phyloP scores from a whole-genome alignment of 2,329 filamentous ascomycete species.

The Trichoderma cornu-damae region DNA sequence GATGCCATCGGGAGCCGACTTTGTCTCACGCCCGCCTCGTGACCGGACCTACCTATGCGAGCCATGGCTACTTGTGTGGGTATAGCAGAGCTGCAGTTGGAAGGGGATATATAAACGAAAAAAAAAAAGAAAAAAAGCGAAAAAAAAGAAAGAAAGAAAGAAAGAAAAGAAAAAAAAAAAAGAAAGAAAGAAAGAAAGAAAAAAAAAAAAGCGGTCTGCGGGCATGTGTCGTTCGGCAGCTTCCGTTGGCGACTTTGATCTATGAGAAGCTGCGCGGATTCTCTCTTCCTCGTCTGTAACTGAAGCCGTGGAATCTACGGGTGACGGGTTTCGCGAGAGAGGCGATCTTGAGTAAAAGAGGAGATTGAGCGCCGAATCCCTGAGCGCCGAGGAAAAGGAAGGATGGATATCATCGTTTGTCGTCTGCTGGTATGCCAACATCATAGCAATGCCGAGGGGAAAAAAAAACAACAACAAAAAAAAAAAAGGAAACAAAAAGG shows the following conservation, averaged over 20 bases:
- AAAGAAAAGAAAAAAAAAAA: too few relatives aligned
- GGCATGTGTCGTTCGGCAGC: not conserved
- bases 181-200: too few relatives aligned
- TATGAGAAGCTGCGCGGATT: not conserved
- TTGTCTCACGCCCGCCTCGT: not conserved
- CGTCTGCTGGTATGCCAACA: conserved; percentile 5
- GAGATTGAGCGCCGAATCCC: not conserved
- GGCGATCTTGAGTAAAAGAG: not conserved
- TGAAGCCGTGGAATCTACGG: not conserved
- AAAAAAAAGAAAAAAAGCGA: too few relatives aligned
- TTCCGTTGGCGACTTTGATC: not conserved
- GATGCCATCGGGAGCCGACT: not conserved
- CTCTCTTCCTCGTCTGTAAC: not conserved
- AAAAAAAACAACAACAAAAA: too few relatives aligned
- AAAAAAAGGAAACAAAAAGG: not conserved
- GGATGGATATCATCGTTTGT: conserved; percentile 1
- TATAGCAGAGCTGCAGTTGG: not conserved
- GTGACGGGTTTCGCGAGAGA: too few relatives aligned
- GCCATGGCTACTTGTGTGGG: not conserved
- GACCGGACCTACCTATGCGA: not conserved
- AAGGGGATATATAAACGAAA: not conserved
- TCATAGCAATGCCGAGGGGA: not conserved
- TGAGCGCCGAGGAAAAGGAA: not conserved
- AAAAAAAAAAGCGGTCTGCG: too few relatives aligned
- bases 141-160: too few relatives aligned